Base-by-base conservation (phyloP, 2,329 filamentous ascomycete genomes). In the Fusarium lateritium region DNA sequence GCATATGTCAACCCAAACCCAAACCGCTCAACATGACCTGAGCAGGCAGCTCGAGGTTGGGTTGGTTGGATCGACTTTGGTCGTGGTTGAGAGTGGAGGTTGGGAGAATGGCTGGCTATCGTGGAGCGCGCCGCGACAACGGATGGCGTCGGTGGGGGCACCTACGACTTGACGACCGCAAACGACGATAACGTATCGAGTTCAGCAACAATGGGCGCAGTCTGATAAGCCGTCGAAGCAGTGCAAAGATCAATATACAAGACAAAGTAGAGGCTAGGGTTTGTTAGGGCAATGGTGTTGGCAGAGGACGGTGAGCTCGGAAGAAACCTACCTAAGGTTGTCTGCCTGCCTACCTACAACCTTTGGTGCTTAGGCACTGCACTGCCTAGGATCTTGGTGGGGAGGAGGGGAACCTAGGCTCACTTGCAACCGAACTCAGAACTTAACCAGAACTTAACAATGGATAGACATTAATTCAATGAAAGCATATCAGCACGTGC, bases 21-120 rank as follows among this genome's bases (percentile, higher is more conserved):
- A 31, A 43, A 39, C 42, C 40, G 28, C 26, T 46, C 51, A 60
- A 36, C 61, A 69, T 69, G 62, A 54, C 59, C 62, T 43, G 36
- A 54, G 43, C 31, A 45, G 44, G 56, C 28, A 51, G 46, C 46
- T 56, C 45, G 40, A 62, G 45, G 61, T 45, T 65, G 49, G 52
- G 56, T 60, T 46, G 65, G 57, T 51, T 46, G 61, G 47, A 36
- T 53, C 34, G 24, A 47, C 40, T 62, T 63, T 69, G 71, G 65
- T 52, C 59, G 56, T 62, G 62, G 46, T 67, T 42, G 56, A 71
- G 71, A 31, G 28, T 31, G 28, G 28, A 74, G 71, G 71, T 63
- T 74, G 72, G 71, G 71, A 60, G 52, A 38, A 34, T 31, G 61
- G 55, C 42, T 47, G 60, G 60, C 45, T 22, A 52, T 60, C 38